phyloP scores from a whole-genome alignment of 192 early-diverging fungal species.

The Jimgerdemannia lactiflua region DNA sequence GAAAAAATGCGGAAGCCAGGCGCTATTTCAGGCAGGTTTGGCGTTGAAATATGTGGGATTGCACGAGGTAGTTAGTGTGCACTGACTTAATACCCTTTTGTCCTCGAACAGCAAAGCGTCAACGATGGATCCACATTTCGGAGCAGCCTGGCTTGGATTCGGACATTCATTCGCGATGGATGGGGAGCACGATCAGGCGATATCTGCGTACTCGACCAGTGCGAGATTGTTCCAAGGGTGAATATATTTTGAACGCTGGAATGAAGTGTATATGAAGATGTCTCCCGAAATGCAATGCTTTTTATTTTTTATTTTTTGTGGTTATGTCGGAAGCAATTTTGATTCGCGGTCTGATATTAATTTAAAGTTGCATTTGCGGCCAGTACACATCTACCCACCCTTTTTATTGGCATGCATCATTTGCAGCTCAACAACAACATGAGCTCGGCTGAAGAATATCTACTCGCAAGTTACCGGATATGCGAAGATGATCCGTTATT shows the following conservation, averaged over 20 bases:
- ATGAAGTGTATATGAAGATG: background rate
- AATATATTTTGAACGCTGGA: background rate
- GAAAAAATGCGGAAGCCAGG: conserved; percentile 59
- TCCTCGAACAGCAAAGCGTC: conserved; percentile 50
- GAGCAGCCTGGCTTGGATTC: conserved; percentile 75
- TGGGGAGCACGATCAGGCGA: conserved; percentile 73
- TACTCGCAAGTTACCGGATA: conserved; percentile 43
- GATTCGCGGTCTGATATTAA: background rate
- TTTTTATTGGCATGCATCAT: conserved; percentile 84
- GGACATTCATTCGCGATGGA: conserved; percentile 78
- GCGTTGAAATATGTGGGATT: background rate
- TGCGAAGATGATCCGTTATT: conserved; percentile 65
- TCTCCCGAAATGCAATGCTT: background rate
- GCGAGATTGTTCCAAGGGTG: conserved; percentile 67
- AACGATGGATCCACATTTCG: conserved; percentile 57
- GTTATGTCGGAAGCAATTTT: background rate
- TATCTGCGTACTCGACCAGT: conserved; percentile 67
- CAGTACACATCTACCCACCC: conserved; percentile 64
- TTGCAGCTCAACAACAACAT: conserved; percentile 49
- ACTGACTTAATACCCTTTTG: background rate
- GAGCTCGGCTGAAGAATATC: conserved; percentile 57
- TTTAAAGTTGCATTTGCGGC: too few species aligned
- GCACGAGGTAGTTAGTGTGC: background rate
- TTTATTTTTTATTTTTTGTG: background rate
- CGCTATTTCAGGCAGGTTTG: conserved; percentile 50